These are phyloP conservation scores for Alternaria gansuensis DNA, from an alignment of 2,329 filamentous ascomycete species.

Conservation along the genomic window DNA sequence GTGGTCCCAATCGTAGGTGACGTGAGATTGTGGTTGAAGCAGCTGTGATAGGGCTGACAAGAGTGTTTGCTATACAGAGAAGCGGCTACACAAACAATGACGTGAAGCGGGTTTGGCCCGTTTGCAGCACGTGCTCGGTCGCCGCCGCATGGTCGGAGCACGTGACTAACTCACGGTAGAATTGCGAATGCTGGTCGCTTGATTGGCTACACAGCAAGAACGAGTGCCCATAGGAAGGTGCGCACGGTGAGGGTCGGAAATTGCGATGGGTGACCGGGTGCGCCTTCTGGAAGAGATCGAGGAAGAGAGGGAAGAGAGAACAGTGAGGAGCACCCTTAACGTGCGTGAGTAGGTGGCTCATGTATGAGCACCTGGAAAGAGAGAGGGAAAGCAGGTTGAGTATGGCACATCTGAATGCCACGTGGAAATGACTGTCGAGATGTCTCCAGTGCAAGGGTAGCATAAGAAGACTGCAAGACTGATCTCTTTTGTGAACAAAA, in stretches of 20 bases:
- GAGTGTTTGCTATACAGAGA: slow-evolving; percentile 24
- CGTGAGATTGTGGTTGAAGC: not conserved
- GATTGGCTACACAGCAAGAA: not conserved
- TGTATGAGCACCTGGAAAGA: not conserved
- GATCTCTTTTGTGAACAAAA: too few species aligned
- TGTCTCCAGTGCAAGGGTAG: not conserved
- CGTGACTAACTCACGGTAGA: not conserved
- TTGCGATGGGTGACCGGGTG: not conserved
- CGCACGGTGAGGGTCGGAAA: not conserved
- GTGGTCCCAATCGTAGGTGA: not conserved
- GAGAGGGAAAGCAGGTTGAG: not conserved
- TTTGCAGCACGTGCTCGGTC: slow-evolving; percentile 7
- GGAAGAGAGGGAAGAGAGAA: not conserved
- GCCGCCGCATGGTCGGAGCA: not conserved
- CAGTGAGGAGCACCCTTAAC: not conserved
- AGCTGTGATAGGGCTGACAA: slow-evolving; percentile 5
- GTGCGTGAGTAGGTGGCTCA: not conserved
- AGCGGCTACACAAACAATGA: slow-evolving; percentile 13
- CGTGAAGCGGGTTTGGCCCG: slow-evolving; percentile 2
- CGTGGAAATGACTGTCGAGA: not conserved
- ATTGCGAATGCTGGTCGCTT: not conserved
- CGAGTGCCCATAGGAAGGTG: not conserved
- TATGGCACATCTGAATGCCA: not conserved
- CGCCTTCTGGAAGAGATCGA: not conserved
- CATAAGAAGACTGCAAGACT: not conserved